Base-by-base conservation (phyloP, 768 basidiomycete species). In the Russula olivacea region DNA sequence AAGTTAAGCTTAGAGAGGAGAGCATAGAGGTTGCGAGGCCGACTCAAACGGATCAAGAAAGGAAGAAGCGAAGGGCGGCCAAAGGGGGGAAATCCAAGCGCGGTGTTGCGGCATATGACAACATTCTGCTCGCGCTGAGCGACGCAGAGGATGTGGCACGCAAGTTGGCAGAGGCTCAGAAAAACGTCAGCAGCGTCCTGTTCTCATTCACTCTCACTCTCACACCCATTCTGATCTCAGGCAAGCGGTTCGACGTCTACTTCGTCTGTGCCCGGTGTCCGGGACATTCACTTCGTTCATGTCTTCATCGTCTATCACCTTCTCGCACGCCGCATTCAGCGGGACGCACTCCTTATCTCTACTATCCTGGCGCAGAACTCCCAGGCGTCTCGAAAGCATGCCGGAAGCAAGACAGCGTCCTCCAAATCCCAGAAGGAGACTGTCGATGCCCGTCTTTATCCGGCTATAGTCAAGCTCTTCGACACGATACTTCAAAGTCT, bases 141-240 rank as follows among this genome's bases (percentile, higher is more conserved):
- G 95, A 98, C 59, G 94, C 93, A 2, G 94, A 96, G 71, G 87
- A 86, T 5, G 85, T 93, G 1, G 85, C 91, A 3, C 80, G 87
- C 59, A 89, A 88, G 71, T 77, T 96, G 28, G 77, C 83, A 30
- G 94, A 95, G 70, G 83, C 85, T n/a, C 89, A 95, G 61, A 86
- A 95, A 61, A 86, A 93, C 81, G 92, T 90, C 61, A 59, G 77
- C 55, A 7, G 25, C 61, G 9, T 36, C 40, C 36, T 47, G 34
- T 38, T 40, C 12, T 55, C 21, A 52, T 2, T 23, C 15, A 55
- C 49, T 19, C 25, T 4, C 11, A 34, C 50, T 66, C 52, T 67
- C 49, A 58, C 21, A 55, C 52, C 21, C 45, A 32, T 61, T 28
- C 64, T 30, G 23, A 55, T 1, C n/a, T 21, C 68, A 78, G 75